These are phyloP conservation scores for Hericium rajendrae DNA, from an alignment of 768 basidiomycete genomes.

Conservation along the genomic window DNA sequence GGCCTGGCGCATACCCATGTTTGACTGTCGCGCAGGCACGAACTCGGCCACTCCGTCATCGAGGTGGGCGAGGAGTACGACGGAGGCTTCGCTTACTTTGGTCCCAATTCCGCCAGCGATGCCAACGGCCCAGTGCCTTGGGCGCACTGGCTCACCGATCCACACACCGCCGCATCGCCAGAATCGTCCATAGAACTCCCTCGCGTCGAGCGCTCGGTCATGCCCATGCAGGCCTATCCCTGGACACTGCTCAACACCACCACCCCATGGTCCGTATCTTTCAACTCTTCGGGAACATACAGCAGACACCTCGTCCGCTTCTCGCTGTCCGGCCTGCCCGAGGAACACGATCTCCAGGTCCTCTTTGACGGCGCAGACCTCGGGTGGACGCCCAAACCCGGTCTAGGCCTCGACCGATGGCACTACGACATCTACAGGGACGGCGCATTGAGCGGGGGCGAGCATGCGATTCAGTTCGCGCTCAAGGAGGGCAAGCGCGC, in stretches of 20 bases:
- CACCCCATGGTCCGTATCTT: slow-evolving; percentile 47
- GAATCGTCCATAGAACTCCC: slow-evolving; percentile 7
- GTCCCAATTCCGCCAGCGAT: slow-evolving; percentile 50
- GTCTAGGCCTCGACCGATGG: slow-evolving; percentile 64
- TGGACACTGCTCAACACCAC: slow-evolving; percentile 64
- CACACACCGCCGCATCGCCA: not conserved
- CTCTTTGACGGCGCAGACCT: slow-evolving; percentile 51
- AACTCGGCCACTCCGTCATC: slow-evolving; percentile 75
- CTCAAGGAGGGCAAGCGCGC: slow-evolving; percentile 38
- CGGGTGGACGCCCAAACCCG: slow-evolving; percentile 43
- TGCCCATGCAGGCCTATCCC: slow-evolving; percentile 68
- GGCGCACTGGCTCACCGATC: slow-evolving; percentile 58
- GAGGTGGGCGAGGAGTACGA: slow-evolving; percentile 79
- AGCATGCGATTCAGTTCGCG: slow-evolving; percentile 50
- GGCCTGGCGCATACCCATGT: not conserved
- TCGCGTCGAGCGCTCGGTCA: slow-evolving; percentile 57
- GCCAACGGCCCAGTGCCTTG: slow-evolving; percentile 41
- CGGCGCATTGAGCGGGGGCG: slow-evolving; percentile 33
- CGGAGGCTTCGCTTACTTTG: slow-evolving; percentile 65
- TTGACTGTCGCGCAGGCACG: slow-evolving; percentile 31
- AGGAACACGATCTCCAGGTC: slow-evolving; percentile 40
- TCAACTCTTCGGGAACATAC: slow-evolving; percentile 57
- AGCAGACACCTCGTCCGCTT: slow-evolving; percentile 53
- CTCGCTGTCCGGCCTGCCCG: slow-evolving; percentile 64
- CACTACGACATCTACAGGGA: slow-evolving; percentile 53